phyloP scores from a whole-genome alignment of 805 yeast genomes.

The Lachancea thermotolerans region DNA sequence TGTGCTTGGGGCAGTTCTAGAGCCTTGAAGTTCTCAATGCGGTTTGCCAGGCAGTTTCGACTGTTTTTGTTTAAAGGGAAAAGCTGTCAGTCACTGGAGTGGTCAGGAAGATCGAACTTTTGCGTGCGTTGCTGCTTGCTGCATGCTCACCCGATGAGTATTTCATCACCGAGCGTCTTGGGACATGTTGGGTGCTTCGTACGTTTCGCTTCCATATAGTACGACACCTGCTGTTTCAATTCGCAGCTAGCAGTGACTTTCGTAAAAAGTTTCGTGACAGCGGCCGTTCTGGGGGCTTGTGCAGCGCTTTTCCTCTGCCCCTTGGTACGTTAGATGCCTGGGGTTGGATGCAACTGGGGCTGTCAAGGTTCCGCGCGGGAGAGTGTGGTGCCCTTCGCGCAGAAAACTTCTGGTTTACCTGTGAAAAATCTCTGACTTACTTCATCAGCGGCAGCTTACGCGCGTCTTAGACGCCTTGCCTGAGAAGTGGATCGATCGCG shows the following conservation, averaged over 20 bases:
- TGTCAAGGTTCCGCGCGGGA: background rate
- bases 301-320: background rate
- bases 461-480: no score
- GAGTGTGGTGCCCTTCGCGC: background rate
- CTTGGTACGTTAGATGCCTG: background rate
- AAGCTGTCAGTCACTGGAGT: no score
- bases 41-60: no score
- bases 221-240: slow-evolving; percentile 9
- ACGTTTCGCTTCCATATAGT: slow-evolving; percentile 29
- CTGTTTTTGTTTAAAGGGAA: no score
- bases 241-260: background rate
- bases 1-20: no score
- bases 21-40: no score
- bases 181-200: slow-evolving; percentile 11
- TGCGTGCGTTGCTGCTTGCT: no score
- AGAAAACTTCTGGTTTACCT: background rate
- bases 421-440: background rate
- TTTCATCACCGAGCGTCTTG: slow-evolving; percentile 9
- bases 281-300: background rate
- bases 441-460: no score
- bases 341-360: background rate
- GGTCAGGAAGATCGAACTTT: no score
- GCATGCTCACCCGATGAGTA: slow-evolving; percentile 8
- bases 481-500: no score
- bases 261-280: no score